Evolutionary conservation across 225 moss, liverwort and hornwort species (phyloP).

Genomic region (Pleurozium schreberi): DNA sequence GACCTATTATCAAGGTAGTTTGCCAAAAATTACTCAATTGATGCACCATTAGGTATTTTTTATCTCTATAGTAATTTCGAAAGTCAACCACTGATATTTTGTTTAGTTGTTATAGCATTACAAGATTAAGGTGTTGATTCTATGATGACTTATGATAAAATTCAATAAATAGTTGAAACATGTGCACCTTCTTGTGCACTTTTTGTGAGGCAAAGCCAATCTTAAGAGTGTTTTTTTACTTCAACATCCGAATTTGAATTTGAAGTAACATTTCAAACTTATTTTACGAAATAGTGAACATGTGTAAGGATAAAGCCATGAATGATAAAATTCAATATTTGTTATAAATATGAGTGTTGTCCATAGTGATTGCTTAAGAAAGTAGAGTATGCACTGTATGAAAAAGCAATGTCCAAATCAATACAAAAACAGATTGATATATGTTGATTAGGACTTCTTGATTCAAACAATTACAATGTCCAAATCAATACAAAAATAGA

Average conservation of each 20-base stretch:
- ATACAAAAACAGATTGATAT: too few species aligned
- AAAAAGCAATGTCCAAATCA: too few species aligned
- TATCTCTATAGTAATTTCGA: neutral
- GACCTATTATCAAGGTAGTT: neutral
- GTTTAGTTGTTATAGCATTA: rapidly evolving
- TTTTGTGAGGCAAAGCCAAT: too few species aligned
- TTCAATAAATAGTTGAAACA: neutral
- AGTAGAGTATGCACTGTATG: neutral
- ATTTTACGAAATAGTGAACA: neutral
- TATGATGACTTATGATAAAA: neutral
- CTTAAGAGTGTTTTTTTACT: too few species aligned
- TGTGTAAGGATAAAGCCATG: neutral
- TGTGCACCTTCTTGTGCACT: rapidly evolving
- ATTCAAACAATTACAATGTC: too few species aligned
- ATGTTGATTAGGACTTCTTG: too few species aligned
- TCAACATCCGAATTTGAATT: neutral
- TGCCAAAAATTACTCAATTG: neutral
- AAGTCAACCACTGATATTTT: neutral
- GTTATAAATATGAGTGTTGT: neutral
- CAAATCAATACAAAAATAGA: too few species aligned
- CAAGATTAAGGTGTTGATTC: neutral
- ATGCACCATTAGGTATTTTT: neutral
- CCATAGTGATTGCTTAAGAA: rapidly evolving
- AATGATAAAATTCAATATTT: neutral
- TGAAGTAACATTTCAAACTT: neutral